Evolutionary conservation across 1,284 basidiomycete genomes (phyloP).

Genomic region (Mycosarcoma maydis): DNA sequence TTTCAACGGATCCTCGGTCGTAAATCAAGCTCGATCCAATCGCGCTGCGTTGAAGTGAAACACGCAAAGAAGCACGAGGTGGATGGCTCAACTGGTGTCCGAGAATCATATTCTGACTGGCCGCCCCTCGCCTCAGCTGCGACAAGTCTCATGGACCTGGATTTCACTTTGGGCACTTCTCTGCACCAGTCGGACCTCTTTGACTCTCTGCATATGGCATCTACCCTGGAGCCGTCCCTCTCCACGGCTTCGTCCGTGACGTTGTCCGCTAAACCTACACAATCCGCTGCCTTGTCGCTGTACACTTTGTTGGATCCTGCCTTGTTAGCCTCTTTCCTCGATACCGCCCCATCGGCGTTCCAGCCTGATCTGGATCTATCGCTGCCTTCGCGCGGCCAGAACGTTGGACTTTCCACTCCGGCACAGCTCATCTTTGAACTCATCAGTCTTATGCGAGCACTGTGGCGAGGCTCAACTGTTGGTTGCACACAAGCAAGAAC

Average conservation of each 20-base stretch:
- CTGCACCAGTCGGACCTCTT: conserved; percentile 16
- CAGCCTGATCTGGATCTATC: conserved; percentile 41
- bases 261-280: background rate
- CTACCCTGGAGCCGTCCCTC: background rate
- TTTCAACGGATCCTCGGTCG: conserved; percentile 43
- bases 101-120: conserved; percentile 17
- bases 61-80: background rate
- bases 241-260: background rate
- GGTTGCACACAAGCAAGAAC: conserved; percentile 6
- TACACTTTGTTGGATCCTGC: conserved; percentile 28
- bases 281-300: conserved; percentile 32
- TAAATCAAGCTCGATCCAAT: background rate
- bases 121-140: background rate
- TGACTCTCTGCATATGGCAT: conserved; percentile 11
- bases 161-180: conserved; percentile 5
- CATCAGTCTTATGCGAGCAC: conserved; percentile 23
- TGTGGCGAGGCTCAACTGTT: conserved; percentile 34
- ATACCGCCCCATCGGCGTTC: conserved; percentile 46
- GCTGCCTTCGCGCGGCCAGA: conserved; percentile 32
- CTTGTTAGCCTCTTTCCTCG: conserved; percentile 41
- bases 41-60: conserved; percentile 7
- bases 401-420: conserved; percentile 26
- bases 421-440: conserved; percentile 40
- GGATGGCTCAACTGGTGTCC: background rate
- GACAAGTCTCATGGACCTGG: conserved; percentile 26